Base-by-base conservation (phyloP, 1,284 basidiomycete genomes). In the Leccinum brunneo-olivaceum region DNA sequence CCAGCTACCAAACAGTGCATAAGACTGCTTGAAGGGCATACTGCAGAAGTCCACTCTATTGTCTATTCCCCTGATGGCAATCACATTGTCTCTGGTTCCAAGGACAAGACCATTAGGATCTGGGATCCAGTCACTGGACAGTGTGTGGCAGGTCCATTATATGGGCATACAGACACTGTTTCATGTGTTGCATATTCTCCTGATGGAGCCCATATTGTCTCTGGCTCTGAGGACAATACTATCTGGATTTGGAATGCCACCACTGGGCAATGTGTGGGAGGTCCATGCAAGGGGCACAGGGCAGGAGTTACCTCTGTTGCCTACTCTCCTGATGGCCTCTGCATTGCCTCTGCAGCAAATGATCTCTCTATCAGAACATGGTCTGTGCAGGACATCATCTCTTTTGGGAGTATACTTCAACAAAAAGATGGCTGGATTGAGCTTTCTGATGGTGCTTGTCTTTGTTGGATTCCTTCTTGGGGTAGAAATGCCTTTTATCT, bases 391-490 rank as follows among this genome's bases (percentile, higher is more conserved):
- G 28, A 34, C 2, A 20, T 43, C 6, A 3, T 0, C 11, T 27
- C n/a, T n/a, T 44, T 41, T 33, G n/a, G 24, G 21, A 41, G 53
- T 14, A 29, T 56, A 10, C 5, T 21, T 18, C 2, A 7, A 2
- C 24, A 37, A 18, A 41, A 48, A 2, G 29, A 45, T 54, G 53
- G 54, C 0, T 56, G 57, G 57, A 36, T 56, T 23, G 21, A 46
- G 7, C 40, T 44, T 41, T 20, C 38, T 35, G 0, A 37, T 43
- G 43, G 36, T 44, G 11, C 30, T 34, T 43, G 14, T 19, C 35
- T 46, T 46, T 48, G 16, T 7, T 56, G 54, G 54, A 39, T 60
- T 7, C 51, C 54, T 2, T 16, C 57, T 19, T 58, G 41, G 53
- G 40, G 29, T 34, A 50, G 55, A 14, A 28, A 46, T 47, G 39